These are phyloP conservation scores for Allium fistulosum DNA, from an alignment of 106 monocot genomes.

Conservation along the genomic window DNA sequence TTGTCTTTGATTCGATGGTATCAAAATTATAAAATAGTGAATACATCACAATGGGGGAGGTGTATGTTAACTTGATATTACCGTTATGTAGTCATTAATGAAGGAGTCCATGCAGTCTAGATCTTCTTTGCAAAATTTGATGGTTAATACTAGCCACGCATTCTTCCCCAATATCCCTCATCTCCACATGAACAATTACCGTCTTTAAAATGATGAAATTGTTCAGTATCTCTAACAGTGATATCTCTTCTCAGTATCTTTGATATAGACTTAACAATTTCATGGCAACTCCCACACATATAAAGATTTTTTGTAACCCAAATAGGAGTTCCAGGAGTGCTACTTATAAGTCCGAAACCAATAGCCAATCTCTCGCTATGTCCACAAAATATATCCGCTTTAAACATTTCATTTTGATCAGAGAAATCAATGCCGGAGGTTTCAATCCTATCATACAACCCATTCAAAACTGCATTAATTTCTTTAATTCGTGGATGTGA, in stretches of 20 bases:
- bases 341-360: constrained; percentile 84
- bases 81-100: too few species aligned
- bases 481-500: constrained; percentile 81
- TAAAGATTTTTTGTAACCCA: constrained; percentile 85
- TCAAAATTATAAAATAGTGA: too few species aligned
- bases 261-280: constrained; percentile 54
- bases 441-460: constrained; percentile 53
- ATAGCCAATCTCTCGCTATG: constrained; percentile 88
- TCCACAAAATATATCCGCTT: constrained; percentile 83
- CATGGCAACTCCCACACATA: constrained; percentile 75
- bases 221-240: constrained; percentile 66
- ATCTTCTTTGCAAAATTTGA: too few species aligned
- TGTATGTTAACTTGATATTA: too few species aligned
- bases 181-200: constrained; percentile 76
- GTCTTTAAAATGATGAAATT: constrained; percentile 84
- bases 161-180: constrained; percentile 47
- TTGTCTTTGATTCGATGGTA: too few species aligned
- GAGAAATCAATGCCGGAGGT: constrained; percentile 21
- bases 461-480: constrained; percentile 46
- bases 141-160: neutral
- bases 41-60: too few species aligned
- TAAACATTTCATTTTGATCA: constrained; percentile 44
- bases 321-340: constrained; percentile 61
- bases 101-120: too few species aligned
- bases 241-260: constrained; percentile 78